Evolutionary conservation across 208 protist genomes (phyloP).

Genomic region (Trichomonas gallinae): DNA sequence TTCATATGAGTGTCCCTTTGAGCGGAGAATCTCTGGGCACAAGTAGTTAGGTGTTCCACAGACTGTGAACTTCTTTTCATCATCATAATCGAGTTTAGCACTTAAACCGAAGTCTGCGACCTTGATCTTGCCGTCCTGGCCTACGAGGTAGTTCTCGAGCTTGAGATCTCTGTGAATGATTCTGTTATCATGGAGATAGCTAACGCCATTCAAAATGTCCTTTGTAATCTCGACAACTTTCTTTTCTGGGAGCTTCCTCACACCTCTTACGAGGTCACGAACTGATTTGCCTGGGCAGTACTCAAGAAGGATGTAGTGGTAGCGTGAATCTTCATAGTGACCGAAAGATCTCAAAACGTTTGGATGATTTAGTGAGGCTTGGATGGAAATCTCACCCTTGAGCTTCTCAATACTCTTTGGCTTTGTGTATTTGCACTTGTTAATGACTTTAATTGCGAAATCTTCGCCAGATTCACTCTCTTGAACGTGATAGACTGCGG

Average conservation of each 20-base stretch:
- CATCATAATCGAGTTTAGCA: slow-evolving; percentile 62
- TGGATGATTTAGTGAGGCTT: slow-evolving; percentile 72
- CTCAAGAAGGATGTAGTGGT: neutral
- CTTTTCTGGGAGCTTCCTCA: neutral
- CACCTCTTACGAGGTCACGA: neutral
- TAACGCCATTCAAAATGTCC: neutral
- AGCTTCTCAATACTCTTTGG: slow-evolving; percentile 45
- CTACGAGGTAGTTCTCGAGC: slow-evolving; percentile 79
- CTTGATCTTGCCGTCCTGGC: slow-evolving; percentile 62
- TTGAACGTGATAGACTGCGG: neutral
- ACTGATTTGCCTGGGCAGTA: neutral
- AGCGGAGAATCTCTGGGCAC: slow-evolving; percentile 18
- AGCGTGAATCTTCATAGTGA: slow-evolving; percentile 75
- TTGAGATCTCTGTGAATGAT: slow-evolving; percentile 90
- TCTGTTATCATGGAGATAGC: slow-evolving; percentile 26
- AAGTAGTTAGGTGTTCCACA: slow-evolving; percentile 32
- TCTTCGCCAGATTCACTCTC: neutral
- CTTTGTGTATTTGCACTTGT: neutral
- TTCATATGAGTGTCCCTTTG: slow-evolving; percentile 74
- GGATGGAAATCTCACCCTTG: slow-evolving; percentile 85
- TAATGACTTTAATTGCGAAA: neutral
- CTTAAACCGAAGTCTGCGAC: slow-evolving; percentile 80
- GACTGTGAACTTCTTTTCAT: slow-evolving; percentile 60
- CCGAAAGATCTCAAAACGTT: slow-evolving; percentile 83
- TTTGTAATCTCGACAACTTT: neutral